Evolutionary conservation across 2,329 filamentous ascomycete genomes (phyloP).

Genomic region (Gliomastix tumulicola): DNA sequence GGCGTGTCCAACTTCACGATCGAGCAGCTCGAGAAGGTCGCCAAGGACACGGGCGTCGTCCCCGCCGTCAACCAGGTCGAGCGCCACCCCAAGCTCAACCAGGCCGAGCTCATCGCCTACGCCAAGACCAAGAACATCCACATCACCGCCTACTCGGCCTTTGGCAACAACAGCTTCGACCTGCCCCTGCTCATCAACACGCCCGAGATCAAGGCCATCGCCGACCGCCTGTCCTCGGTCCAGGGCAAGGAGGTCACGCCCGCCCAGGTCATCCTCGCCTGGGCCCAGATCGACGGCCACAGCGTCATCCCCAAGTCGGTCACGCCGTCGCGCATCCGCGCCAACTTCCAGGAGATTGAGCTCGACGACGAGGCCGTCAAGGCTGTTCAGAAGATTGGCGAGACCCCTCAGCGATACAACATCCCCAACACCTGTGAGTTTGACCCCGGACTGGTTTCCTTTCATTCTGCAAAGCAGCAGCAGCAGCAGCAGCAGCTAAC

Average conservation of each 20-base stretch:
- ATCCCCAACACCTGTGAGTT: slow-evolving; percentile 33
- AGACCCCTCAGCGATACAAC: slow-evolving; percentile 37
- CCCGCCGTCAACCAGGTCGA: slow-evolving; percentile 64
- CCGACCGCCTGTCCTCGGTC: slow-evolving; percentile 31
- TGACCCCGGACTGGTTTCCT: too few relatives aligned
- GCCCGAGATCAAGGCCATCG: slow-evolving; percentile 47
- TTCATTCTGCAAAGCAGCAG: too few relatives aligned
- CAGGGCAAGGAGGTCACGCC: slow-evolving; percentile 29
- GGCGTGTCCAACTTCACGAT: slow-evolving; percentile 70
- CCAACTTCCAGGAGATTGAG: slow-evolving; percentile 64
- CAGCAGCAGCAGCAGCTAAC: too few relatives aligned
- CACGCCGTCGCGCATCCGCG: slow-evolving; percentile 57
- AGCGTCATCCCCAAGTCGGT: slow-evolving; percentile 72
- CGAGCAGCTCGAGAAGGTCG: slow-evolving; percentile 47
- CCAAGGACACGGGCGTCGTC: slow-evolving; percentile 49
- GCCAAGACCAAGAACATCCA: slow-evolving; percentile 56
- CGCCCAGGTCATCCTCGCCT: slow-evolving; percentile 46
- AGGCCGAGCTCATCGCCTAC: slow-evolving; percentile 51
- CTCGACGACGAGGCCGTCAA: slow-evolving; percentile 50
- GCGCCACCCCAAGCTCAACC: slow-evolving; percentile 57
- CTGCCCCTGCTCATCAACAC: slow-evolving; percentile 50
- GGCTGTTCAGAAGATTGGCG: slow-evolving; percentile 55
- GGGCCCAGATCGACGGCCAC: slow-evolving; percentile 52
- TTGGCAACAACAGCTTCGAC: slow-evolving; percentile 36
- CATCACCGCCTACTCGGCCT: slow-evolving; percentile 57